Evolutionary conservation across 2,329 filamentous ascomycete genomes (phyloP).

Genomic region (Botryotinia globosa): DNA sequence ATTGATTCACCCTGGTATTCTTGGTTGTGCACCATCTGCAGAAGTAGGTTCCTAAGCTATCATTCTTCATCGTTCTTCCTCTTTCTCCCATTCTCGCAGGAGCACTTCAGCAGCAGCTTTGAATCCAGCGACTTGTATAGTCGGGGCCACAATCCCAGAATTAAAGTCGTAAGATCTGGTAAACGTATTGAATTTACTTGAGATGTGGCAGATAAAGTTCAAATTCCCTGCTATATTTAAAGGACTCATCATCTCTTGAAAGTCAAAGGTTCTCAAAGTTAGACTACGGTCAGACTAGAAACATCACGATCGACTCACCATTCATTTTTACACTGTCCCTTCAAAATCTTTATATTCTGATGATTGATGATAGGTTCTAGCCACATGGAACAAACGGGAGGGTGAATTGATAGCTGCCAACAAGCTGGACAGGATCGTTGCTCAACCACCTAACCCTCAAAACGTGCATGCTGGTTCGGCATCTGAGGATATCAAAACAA

Average conservation of each 20-base stretch:
- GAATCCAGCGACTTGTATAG: no score
- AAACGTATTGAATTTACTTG: not conserved
- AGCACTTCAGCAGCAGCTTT: not conserved
- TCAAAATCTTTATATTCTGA: not conserved
- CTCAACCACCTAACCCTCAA: constrained; percentile 68
- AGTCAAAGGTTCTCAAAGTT: not conserved
- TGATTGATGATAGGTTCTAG: constrained; percentile 51
- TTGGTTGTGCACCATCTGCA: constrained; percentile 81
- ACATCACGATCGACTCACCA: not conserved
- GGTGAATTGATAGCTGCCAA: constrained; percentile 71
- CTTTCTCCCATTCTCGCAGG: not conserved
- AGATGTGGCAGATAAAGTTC: no score
- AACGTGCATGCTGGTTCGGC: constrained; percentile 72
- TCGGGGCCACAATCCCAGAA: not conserved
- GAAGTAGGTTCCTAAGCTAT: constrained; percentile 27
- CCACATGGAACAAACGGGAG: constrained; percentile 81
- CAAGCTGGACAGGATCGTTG: constrained; percentile 67
- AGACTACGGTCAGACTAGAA: not conserved
- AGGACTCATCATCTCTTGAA: not conserved
- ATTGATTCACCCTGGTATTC: constrained; percentile 81
- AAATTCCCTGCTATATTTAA: not conserved
- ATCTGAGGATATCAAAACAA: constrained; percentile 55
- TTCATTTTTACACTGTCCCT: not conserved
- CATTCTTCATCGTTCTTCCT: not conserved
- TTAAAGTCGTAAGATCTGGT: not conserved